Evolutionary conservation across 108 stramenopile species (phyloP).

Genomic region (Chaetoceros muelleri): DNA sequence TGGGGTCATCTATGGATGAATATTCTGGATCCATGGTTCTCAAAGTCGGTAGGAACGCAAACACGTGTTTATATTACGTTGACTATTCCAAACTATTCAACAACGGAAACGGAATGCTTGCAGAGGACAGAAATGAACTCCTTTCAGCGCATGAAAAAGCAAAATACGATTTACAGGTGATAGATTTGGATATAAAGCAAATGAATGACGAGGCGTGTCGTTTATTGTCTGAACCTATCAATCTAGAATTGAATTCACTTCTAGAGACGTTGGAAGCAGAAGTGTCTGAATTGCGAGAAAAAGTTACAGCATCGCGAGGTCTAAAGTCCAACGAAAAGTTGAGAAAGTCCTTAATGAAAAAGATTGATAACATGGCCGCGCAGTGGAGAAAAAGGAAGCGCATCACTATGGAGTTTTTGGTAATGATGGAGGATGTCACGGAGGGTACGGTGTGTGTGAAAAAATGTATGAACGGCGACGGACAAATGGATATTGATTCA

Average conservation of each 20-base stretch:
- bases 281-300: conserved; percentile 19
- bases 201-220: conserved; percentile 20
- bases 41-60: conserved; percentile 52
- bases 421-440: conserved; percentile 39
- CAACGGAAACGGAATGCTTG: conserved; percentile 40
- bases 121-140: conserved; percentile 42
- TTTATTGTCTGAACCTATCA: conserved; percentile 62
- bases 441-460: conserved; percentile 45
- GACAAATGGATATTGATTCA: conserved; percentile 60
- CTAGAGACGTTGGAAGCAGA: conserved; percentile 32
- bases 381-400: conserved; percentile 60
- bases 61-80: conserved; percentile 58
- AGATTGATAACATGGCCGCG: conserved; percentile 47
- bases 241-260: conserved; percentile 33
- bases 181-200: conserved; percentile 18
- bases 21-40: conserved; percentile 42
- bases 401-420: conserved; percentile 41
- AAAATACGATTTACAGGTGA: conserved; percentile 19
- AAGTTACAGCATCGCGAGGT: conserved; percentile 36
- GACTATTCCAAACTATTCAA: conserved; percentile 52
- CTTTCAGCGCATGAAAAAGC: conserved; percentile 23
- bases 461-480: conserved; percentile 61
- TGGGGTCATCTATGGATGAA: conserved; percentile 18
- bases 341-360: conserved; percentile 33
- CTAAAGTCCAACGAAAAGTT: conserved; percentile 52